phyloP scores from a whole-genome alignment of 208 protist species.

The Eutreptiella sp. region DNA sequence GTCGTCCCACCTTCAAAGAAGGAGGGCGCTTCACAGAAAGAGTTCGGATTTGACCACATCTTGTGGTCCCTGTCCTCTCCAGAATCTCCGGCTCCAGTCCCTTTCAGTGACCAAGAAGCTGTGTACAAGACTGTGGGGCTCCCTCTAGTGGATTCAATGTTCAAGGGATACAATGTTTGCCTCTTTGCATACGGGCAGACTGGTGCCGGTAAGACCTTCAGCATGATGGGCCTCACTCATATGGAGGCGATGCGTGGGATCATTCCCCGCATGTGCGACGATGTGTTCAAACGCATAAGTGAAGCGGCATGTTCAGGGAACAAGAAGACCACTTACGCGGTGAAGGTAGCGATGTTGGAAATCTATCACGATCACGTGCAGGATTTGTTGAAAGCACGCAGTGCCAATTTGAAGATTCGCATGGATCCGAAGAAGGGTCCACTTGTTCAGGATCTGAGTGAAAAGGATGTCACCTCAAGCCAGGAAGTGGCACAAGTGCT shows the following conservation, averaged over 20 bases:
- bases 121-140: conserved; percentile 48
- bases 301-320: conserved; percentile 42
- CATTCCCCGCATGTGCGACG: conserved; percentile 55
- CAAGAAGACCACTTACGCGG: conserved; percentile 25
- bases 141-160: conserved; percentile 45
- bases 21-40: too few species aligned
- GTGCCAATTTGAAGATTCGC: too few species aligned
- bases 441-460: too few species aligned
- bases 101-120: conserved; percentile 39
- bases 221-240: conserved; percentile 68
- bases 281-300: conserved; percentile 47
- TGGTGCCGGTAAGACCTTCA: conserved; percentile 79
- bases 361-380: conserved; percentile 75
- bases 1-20: too few species aligned
- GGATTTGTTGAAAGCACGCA: too few species aligned
- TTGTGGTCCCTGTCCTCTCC: too few species aligned
- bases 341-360: too few species aligned
- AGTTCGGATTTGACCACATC: too few species aligned
- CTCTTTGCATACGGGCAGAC: conserved; percentile 83
- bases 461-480: not conserved
- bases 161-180: conserved; percentile 73
- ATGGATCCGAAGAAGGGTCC: too few species aligned
- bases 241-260: conserved; percentile 58
- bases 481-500: too few species aligned
- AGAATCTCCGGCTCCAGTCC: too few species aligned